Evolutionary conservation across 2,329 filamentous ascomycete genomes (phyloP).

Genomic region (Apiospora malaysiana): DNA sequence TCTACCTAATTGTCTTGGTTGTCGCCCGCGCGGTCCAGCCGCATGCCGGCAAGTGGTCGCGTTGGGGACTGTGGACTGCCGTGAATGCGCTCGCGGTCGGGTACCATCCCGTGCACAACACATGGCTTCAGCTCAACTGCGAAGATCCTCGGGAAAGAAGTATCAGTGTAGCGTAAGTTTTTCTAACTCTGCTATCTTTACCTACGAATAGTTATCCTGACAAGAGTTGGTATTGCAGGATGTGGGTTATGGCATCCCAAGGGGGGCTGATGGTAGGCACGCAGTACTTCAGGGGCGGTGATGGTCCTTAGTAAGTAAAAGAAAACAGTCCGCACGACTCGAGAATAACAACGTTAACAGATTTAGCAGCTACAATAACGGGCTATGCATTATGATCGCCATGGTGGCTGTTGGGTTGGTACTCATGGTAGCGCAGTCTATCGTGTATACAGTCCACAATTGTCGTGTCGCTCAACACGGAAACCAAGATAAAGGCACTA

Average conservation of each 20-base stretch:
- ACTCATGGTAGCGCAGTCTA: conserved; percentile 47
- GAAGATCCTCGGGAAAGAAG: conserved; percentile 51
- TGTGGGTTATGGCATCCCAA: conserved; percentile 59
- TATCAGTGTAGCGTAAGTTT: conserved; percentile 56
- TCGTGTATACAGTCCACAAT: conserved; percentile 47
- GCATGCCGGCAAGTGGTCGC: conserved; percentile 52
- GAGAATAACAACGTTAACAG: not conserved
- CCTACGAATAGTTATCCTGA: too few relatives aligned
- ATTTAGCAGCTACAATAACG: conserved; percentile 46
- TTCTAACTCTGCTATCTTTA: too few relatives aligned
- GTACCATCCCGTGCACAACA: conserved; percentile 59
- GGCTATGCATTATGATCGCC: conserved; percentile 51
- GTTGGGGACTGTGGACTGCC: conserved; percentile 57
- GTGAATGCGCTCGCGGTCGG: conserved; percentile 58
- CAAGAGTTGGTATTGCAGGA: too few relatives aligned
- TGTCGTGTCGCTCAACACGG: conserved; percentile 31
- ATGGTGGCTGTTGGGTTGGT: conserved; percentile 49
- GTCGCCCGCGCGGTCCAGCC: conserved; percentile 48
- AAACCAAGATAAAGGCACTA: not conserved
- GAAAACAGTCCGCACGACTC: not conserved
- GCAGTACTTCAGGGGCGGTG: conserved; percentile 52
- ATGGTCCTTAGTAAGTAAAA: conserved; percentile 46
- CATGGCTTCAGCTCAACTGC: conserved; percentile 60
- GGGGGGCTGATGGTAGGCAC: conserved; percentile 56
- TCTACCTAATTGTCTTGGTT: conserved; percentile 52